These are phyloP conservation scores for Solanum sejunctum DNA, from an alignment of 257 asterid species.

Conservation along the genomic window DNA sequence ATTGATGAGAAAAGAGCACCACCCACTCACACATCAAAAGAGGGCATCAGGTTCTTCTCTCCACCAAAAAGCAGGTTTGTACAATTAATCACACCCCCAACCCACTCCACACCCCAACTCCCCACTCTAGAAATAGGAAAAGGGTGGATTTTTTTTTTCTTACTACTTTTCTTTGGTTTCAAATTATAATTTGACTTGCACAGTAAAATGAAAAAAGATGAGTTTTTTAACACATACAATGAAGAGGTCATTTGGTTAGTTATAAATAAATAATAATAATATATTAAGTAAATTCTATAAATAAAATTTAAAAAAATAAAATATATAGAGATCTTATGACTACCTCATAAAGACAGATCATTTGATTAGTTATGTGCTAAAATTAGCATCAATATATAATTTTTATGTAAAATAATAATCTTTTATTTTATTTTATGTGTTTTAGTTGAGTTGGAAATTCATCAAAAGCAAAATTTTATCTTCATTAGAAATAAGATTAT, in stretches of 20 bases:
- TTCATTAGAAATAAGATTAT: neutral
- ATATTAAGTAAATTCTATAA: too few species aligned
- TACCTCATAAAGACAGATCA: neutral
- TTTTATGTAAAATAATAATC: neutral
- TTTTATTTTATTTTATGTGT: neutral
- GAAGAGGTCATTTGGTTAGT: neutral
- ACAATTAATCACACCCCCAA: slow-evolving; percentile 10
- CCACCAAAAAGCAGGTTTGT: slow-evolving; percentile 49
- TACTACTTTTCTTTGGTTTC: neutral
- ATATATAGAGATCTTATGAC: too few species aligned
- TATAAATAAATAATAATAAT: neutral
- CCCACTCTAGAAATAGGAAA: slow-evolving; percentile 5
- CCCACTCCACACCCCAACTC: neutral
- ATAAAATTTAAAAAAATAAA: too few species aligned
- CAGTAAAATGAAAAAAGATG: neutral
- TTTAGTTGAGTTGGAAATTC: neutral
- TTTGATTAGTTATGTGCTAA: neutral
- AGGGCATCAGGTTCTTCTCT: slow-evolving; percentile 67
- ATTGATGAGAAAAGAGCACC: slow-evolving; percentile 38
- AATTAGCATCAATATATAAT: neutral
- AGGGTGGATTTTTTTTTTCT: neutral
- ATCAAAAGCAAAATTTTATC: neutral
- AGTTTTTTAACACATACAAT: neutral
- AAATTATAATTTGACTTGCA: neutral
- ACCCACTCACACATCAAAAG: slow-evolving; percentile 78